phyloP scores from a whole-genome alignment of 192 early-diverging fungal species.

The Backusella liffmaniae region DNA sequence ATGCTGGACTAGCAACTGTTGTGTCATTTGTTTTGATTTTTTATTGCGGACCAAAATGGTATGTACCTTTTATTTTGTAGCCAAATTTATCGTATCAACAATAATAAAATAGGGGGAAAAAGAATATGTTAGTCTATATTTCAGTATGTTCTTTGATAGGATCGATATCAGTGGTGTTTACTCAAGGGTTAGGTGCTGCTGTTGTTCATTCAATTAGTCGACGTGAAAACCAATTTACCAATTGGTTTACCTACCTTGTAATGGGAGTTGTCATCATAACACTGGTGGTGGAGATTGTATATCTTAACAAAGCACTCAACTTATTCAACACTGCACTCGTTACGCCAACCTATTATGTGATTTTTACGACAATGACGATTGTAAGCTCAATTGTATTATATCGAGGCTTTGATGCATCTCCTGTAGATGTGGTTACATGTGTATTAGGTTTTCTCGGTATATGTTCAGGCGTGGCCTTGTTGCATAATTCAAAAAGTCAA shows the following conservation, averaged over 20 bases:
- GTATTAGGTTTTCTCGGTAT: conserved; percentile 88
- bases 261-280: conserved; percentile 70
- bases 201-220: conserved; percentile 85
- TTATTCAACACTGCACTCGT: conserved; percentile 88
- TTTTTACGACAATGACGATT: conserved; percentile 92
- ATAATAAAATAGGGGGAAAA: conserved; percentile 51
- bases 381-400: conserved; percentile 84
- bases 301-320: conserved; percentile 96
- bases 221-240: conserved; percentile 73
- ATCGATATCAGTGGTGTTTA: conserved; percentile 85
- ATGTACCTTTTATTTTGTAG: no score
- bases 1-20: conserved; percentile 58
- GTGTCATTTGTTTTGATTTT: conserved; percentile 71
- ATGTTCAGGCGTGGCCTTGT: conserved; percentile 86
- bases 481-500: conserved; percentile 49
- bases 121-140: conserved; percentile 85
- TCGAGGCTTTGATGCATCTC: conserved; percentile 74
- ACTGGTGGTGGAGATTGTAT: conserved; percentile 89
- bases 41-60: conserved; percentile 66
- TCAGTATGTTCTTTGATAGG: conserved; percentile 91
- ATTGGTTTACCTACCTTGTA: conserved; percentile 83
- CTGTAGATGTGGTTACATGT: conserved; percentile 74
- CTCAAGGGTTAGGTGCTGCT: conserved; percentile 86
- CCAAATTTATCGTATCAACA: no score
- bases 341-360: conserved; percentile 92